Base-by-base conservation (phyloP, 1,284 basidiomycete species). In the Bondarzewia mesenterica region DNA sequence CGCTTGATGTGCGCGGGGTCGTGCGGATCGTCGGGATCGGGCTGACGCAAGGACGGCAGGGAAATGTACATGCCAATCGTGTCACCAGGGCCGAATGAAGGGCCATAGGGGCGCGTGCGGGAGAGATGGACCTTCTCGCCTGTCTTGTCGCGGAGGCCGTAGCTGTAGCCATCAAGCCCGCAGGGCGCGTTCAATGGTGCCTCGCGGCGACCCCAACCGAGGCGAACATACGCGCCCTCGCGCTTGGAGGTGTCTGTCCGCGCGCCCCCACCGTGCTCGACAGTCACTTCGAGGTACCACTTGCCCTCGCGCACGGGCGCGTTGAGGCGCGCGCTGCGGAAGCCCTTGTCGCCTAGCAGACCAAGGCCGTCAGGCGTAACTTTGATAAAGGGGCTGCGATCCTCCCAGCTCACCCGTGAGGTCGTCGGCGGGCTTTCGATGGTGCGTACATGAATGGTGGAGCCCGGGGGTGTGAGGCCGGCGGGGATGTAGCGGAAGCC, bases 51-150 rank as follows among this genome's bases (percentile, higher is more conserved):
- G 0, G 78, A 72, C 1, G 95, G 95, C 2, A 99, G 78, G 44
- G 81, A 89, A 48, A 96, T 88, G 65, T 93, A 94, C 75, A 98
- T 85, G 7, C 96, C 96, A 37, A 99, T 73, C 5, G 94, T 85
- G 65, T 98, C 93, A 12, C 93, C 93, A 0, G 89, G 78, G 40
- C 72, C 72, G 63, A 91, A 95, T 0, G 81, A 58, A 25, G 72
- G 70, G 8, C 86, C 89, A 60, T 96, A 98, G 0, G 85, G 75
- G 39, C 80, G 75, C 7, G 86, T 85, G 41, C 91, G 77, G 1
- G 93, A 90, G 5, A 94, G 68, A 4, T 89, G 87, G 22, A 96
- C 83, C 65, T 90, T 93, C 50, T 97, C 90, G 7, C 96, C 95
- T 0, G 82, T 85, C 57, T 85, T 91, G 73, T 99, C 96, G 46